Percentiles rank a stretch among this genome's conserved stretches.
These are phyloP conservation scores for Boletus edulis DNA, from an alignment of 768 basidiomycete genomes.

Conservation along the genomic window DNA sequence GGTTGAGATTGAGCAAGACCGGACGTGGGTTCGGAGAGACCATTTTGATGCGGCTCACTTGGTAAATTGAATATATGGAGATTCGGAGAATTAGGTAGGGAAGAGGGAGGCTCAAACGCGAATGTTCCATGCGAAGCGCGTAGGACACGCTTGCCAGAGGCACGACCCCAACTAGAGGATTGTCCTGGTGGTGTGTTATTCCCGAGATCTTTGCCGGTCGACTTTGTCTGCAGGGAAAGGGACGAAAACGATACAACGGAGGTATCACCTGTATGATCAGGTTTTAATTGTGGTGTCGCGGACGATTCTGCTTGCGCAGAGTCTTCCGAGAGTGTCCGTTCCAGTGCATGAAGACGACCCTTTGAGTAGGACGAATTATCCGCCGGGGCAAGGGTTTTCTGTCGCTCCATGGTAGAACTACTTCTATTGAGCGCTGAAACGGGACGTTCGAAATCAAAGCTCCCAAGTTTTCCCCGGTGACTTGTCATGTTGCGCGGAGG, in stretches of 20 bases:
- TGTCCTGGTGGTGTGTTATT: constrained; percentile 34
- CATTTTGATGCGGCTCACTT: constrained; percentile 5
- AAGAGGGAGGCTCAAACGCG: constrained; percentile 66
- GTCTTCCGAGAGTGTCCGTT: constrained; percentile 28
- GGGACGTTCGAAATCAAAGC: constrained; percentile 76
- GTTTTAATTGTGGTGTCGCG: constrained; percentile 26
- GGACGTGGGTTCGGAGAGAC: not conserved
- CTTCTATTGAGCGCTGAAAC: constrained; percentile 37
- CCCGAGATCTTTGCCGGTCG: constrained; percentile 26
- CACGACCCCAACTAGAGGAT: constrained; percentile 59
- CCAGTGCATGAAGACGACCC: constrained; percentile 13
- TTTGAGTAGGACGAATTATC: constrained; percentile 12
- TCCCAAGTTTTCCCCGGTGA: constrained; percentile 60
- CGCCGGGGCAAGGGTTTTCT: constrained; percentile 1
- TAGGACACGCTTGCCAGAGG: constrained; percentile 39
- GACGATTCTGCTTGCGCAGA: constrained; percentile 25
- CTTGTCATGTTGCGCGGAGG: constrained; percentile 30
- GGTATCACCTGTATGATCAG: constrained; percentile 37
- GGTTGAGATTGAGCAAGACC: constrained; percentile 12
- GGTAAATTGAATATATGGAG: constrained; percentile 20
- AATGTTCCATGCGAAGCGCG: constrained; percentile 58
- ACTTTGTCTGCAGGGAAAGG: constrained; percentile 40
- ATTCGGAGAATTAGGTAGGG: constrained; percentile 42
- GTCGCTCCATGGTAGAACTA: constrained; percentile 25
- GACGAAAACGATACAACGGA: constrained; percentile 34